A percentile compares a stretch with the other conserved stretches of the same genome.
Evolutionary conservation across 192 early-diverging fungal genomes (phyloP).

Genomic region (Lobosporangium transversale): DNA sequence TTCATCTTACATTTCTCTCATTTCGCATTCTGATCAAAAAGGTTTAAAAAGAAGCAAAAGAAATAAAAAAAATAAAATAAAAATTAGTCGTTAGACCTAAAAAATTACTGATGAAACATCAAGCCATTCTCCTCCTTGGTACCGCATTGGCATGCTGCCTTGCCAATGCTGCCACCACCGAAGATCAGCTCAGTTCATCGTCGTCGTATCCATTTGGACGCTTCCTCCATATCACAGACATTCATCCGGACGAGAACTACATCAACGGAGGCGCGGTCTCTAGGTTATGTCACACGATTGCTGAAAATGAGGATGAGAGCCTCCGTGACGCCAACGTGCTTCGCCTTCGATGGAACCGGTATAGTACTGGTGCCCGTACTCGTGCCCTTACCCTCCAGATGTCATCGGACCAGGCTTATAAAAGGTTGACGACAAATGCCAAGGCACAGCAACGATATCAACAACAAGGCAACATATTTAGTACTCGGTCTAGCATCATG

Average conservation of each 20-base stretch:
- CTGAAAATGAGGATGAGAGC: neutral
- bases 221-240: slow-evolving; percentile 78
- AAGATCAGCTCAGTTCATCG: neutral
- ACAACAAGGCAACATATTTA: neutral
- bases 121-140: slow-evolving; percentile 4
- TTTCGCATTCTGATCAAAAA: too few species aligned
- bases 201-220: slow-evolving; percentile 54
- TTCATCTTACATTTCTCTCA: neutral
- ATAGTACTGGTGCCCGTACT: neutral
- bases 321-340: neutral
- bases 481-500: too few species aligned
- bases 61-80: too few species aligned
- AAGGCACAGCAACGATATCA: neutral
- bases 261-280: slow-evolving; percentile 57
- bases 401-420: neutral
- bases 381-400: neutral
- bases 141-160: slow-evolving; percentile 9
- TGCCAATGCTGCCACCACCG: too few species aligned
- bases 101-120: neutral
- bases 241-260: slow-evolving; percentile 69
- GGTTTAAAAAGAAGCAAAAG: neutral
- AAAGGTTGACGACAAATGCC: neutral
- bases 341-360: too few species aligned
- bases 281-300: slow-evolving; percentile 65
- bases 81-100: neutral